Percentiles rank a stretch among this genome's conserved stretches.
Conservation (phyloP, 176 grass and related monocot genomes). For the barley (Hordeum vulgare) region MorexV3_pseudomolecules_assembly NC_058521.1:6782988-6783487, state of each 20-base stretch:
- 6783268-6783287: conserved; percentile 73
- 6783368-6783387: conserved; percentile 49
- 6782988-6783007: conserved; percentile 60
- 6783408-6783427: conserved; percentile 93
- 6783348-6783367: conserved; percentile 42
- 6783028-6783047: conserved; percentile 43
- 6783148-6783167: conserved; percentile 66
- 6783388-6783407: conserved; percentile 52
- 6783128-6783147: conserved; percentile 86
- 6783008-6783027: conserved; percentile 61
- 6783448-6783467: conserved; percentile 83
- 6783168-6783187: conserved; percentile 61
- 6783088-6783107: conserved; percentile 82
- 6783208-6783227: conserved; percentile 85
- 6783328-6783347: conserved; percentile 75
- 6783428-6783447: conserved; percentile 72
- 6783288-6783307: conserved; percentile 62
- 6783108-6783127: conserved; percentile 94
- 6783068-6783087: conserved; percentile 61
- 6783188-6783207: conserved; percentile 47
- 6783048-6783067: conserved; percentile 46
- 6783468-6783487: conserved; percentile 77
- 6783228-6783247: conserved; percentile 83
- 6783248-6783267: conserved; percentile 35
- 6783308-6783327: conserved; percentile 60